These are phyloP conservation scores for Lichtheimia hyalospora DNA, from an alignment of 371 early-diverging fungal species.

Conservation along the genomic window DNA sequence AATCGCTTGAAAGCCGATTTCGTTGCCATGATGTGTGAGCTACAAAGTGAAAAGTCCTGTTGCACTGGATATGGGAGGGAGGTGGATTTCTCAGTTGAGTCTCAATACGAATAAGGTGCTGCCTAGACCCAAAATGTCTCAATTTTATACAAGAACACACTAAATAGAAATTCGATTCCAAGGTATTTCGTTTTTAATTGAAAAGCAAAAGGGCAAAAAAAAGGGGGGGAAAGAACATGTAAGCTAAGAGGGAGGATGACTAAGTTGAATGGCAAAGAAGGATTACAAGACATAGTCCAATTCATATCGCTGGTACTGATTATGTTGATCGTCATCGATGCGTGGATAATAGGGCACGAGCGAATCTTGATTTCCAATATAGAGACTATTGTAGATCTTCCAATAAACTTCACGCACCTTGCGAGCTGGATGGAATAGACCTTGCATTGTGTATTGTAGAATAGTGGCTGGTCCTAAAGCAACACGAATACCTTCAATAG, in stretches of 20 bases:
- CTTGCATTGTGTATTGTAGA: conserved; percentile 89
- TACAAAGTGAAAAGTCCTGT: too few relatives aligned
- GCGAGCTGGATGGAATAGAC: conserved; percentile 97
- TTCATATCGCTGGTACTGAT: conserved; percentile 77
- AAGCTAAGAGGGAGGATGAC: background rate
- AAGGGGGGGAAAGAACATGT: background rate
- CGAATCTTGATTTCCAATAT: conserved; percentile 91
- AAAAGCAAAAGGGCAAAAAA: background rate
- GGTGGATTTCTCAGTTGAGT: too few relatives aligned
- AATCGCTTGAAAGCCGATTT: conserved; percentile 86
- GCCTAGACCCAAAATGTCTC: too few relatives aligned
- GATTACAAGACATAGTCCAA: conserved; percentile 57
- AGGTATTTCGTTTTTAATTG: background rate
- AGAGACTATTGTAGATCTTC: conserved; percentile 95
- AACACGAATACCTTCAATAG: conserved; percentile 92
- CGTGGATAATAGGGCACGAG: conserved; percentile 90
- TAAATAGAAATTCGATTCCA: background rate
- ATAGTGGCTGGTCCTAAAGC: conserved; percentile 87
- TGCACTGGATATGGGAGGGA: too few relatives aligned
- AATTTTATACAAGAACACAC: too few relatives aligned
- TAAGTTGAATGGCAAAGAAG: background rate
- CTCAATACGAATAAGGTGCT: too few relatives aligned
- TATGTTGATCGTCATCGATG: conserved; percentile 79
- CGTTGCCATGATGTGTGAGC: conserved; percentile 74
- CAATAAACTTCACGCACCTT: conserved; percentile 96